phyloP scores from a whole-genome alignment of 2,329 filamentous ascomycete genomes.

The Scopulariopsis brevicaulis region DNA sequence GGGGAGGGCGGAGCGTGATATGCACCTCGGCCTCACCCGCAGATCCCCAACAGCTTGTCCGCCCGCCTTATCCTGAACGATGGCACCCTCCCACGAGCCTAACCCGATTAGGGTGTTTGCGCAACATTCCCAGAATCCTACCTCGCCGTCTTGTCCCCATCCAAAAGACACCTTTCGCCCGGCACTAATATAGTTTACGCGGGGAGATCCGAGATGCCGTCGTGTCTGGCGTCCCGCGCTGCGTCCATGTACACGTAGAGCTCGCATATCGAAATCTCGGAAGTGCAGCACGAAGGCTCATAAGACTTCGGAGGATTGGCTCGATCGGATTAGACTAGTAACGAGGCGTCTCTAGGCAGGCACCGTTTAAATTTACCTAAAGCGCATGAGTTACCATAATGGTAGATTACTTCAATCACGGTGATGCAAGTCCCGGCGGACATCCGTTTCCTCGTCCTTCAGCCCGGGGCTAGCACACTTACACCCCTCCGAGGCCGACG shows the following conservation, averaged over 20 bases:
- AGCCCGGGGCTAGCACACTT: neutral
- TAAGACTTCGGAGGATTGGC: too few relatives aligned
- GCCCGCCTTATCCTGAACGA: conserved; percentile 6
- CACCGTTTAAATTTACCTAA: neutral
- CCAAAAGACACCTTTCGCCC: neutral
- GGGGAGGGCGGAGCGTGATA: neutral
- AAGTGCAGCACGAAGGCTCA: too few relatives aligned
- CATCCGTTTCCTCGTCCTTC: neutral
- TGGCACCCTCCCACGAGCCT: neutral
- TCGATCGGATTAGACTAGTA: too few relatives aligned
- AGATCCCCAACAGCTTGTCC: conserved; percentile 33
- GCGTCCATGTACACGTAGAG: neutral
- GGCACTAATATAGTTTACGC: neutral
- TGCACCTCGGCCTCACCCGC: conserved; percentile 16
- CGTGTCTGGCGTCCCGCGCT: neutral
- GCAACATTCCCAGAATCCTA: neutral
- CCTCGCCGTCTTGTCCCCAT: neutral
- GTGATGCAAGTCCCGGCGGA: neutral
- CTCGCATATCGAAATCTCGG: too few relatives aligned
- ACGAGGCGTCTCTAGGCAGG: neutral
- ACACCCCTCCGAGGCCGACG: neutral
- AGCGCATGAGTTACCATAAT: neutral
- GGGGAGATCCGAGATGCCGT: neutral
- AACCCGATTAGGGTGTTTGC: neutral
- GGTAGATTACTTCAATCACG: neutral